Percentiles rank a stretch among this genome's conserved stretches.
Conservation (phyloP, 306 rosid genomes). For the Senna tora region DNA sequence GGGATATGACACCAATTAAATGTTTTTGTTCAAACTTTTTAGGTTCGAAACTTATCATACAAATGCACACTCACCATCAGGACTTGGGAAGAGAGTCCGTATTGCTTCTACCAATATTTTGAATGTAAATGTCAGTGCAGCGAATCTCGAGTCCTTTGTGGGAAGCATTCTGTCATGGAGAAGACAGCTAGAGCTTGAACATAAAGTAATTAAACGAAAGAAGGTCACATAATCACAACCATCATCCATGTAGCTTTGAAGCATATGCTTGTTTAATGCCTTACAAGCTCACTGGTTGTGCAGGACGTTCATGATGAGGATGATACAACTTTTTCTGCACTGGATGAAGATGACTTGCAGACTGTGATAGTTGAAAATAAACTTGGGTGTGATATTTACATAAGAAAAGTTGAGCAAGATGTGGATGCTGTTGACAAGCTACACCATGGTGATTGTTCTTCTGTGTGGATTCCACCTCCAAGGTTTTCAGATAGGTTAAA, state of each 20-base stretch:
- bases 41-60: constrained; percentile 93
- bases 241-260: constrained; percentile 32
- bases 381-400: constrained; percentile 84
- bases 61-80: constrained; percentile 55
- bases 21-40: constrained; percentile 40
- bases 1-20: constrained; percentile 18
- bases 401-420: constrained; percentile 72
- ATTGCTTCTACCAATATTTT: constrained; percentile 86
- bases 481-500: constrained; percentile 88
- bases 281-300: constrained; percentile 39
- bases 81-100: constrained; percentile 82
- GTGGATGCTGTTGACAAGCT: constrained; percentile 58
- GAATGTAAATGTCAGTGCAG: constrained; percentile 89
- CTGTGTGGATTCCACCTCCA: constrained; percentile 94
- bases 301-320: constrained; percentile 75
- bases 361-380: constrained; percentile 82
- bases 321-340: constrained; percentile 69
- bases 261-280: constrained; percentile 27
- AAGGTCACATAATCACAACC: constrained; percentile 51
- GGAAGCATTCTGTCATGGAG: constrained; percentile 90
- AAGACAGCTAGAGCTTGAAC: constrained; percentile 84
- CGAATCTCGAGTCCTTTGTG: constrained; percentile 74
- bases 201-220: constrained; percentile 69
- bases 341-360: constrained; percentile 96
- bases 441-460: constrained; percentile 61